Evolutionary conservation across 2,329 filamentous ascomycete genomes (phyloP).

Genomic region (Cordyceps cicadae): DNA sequence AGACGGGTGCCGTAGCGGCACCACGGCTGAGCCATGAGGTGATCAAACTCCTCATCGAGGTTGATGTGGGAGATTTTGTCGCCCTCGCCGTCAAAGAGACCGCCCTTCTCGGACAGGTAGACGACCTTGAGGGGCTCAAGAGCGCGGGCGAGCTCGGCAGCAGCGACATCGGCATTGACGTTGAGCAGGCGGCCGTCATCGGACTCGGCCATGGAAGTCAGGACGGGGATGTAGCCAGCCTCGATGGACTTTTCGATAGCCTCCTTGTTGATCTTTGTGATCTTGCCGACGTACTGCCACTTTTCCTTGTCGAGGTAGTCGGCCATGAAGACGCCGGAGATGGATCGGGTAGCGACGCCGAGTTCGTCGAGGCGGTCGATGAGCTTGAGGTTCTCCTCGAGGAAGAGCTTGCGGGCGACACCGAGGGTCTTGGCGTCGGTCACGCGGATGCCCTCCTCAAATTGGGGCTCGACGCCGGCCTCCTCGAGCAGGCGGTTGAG

Average conservation of each 20-base stretch:
- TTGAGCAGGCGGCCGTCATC: constrained; percentile 88
- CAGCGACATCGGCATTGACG: constrained; percentile 95
- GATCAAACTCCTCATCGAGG: constrained; percentile 89
- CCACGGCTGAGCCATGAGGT: constrained; percentile 90
- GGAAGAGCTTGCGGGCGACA: constrained; percentile 83
- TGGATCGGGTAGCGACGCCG: constrained; percentile 79
- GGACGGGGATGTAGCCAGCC: constrained; percentile 82
- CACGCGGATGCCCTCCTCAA: constrained; percentile 91
- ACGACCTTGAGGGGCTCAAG: constrained; percentile 95
- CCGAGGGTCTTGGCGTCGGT: constrained; percentile 93
- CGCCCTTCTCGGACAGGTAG: constrained; percentile 97
- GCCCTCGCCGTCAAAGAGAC: constrained; percentile 84
- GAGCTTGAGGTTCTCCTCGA: constrained; percentile 91
- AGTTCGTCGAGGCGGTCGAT: constrained; percentile 83
- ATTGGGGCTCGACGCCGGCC: constrained; percentile 88
- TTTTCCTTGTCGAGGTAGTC: constrained; percentile 95
- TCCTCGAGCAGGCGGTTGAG: constrained; percentile 85
- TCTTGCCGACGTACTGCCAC: constrained; percentile 92
- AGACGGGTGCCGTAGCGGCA: constrained; percentile 88
- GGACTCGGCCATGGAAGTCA: constrained; percentile 95
- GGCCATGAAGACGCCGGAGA: constrained; percentile 86
- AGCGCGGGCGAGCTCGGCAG: constrained; percentile 80
- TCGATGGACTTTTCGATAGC: constrained; percentile 88
- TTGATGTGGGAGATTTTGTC: constrained; percentile 97
- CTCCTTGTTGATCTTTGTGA: constrained; percentile 82